phyloP scores from a whole-genome alignment of 2,329 filamentous ascomycete species.

The Colletotrichum costaricense region DNA sequence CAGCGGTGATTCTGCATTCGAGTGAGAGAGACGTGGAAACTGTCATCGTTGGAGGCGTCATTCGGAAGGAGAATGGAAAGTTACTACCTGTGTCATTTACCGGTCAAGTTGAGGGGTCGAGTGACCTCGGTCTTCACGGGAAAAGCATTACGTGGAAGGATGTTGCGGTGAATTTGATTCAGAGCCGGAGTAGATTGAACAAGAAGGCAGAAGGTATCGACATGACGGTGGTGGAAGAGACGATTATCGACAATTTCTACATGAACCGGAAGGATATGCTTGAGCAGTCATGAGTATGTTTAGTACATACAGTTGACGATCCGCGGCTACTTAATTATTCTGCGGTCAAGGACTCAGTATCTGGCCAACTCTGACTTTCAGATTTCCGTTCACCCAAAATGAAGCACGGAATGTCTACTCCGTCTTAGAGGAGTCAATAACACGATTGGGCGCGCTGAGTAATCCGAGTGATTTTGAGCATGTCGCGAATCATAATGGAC shows the following conservation, averaged over 20 bases:
- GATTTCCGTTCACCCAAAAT: not conserved
- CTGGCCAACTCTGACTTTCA: not conserved
- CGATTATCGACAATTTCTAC: not conserved
- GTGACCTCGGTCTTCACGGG: not conserved
- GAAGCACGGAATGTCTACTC: too few relatives aligned
- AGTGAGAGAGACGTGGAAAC: constrained; percentile 52
- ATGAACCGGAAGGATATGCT: constrained; percentile 11
- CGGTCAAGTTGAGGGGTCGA: not conserved
- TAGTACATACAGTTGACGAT: not conserved
- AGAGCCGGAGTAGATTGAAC: constrained; percentile 12
- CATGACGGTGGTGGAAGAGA: constrained; percentile 7
- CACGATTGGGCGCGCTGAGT: too few relatives aligned
- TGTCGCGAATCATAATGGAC: too few relatives aligned
- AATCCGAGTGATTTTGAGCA: too few relatives aligned
- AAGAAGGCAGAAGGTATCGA: not conserved
- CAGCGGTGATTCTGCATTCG: constrained; percentile 55
- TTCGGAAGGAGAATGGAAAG: constrained; percentile 49
- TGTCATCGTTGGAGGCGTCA: constrained; percentile 54
- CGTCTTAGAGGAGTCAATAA: too few relatives aligned
- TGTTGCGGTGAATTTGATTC: not conserved
- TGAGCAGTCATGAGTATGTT: not conserved
- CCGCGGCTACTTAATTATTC: not conserved
- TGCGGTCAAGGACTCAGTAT: not conserved
- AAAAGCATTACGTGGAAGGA: constrained; percentile 11
- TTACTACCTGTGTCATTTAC: constrained; percentile 33